Evolutionary conservation across 345 rosid species (phyloP).

Genomic region (Aegle marmelos): DNA sequence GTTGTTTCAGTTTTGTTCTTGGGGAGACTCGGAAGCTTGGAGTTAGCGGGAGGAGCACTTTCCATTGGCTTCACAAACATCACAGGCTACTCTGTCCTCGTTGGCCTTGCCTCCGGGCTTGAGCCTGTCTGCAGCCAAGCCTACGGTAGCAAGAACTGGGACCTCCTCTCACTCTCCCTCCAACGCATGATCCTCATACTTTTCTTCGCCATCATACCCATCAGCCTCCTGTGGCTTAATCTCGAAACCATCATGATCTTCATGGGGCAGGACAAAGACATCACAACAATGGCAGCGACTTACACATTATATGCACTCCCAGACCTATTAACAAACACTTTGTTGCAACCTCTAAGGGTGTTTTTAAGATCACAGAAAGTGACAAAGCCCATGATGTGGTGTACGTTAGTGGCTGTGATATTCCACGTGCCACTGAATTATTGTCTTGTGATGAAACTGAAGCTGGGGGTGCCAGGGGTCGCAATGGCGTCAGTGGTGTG

Average conservation of each 20-base stretch:
- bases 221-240: constrained; percentile 78
- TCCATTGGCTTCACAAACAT: constrained; percentile 97
- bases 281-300: constrained; percentile 82
- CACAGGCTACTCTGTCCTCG: constrained; percentile 93
- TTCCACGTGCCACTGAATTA: constrained; percentile 91
- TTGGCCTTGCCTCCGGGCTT: constrained; percentile 90
- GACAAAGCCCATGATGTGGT: constrained; percentile 97
- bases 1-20: constrained; percentile 87
- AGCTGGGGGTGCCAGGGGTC: constrained; percentile 86
- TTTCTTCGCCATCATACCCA: constrained; percentile 68
- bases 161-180: constrained; percentile 78
- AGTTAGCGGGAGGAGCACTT: constrained; percentile 95
- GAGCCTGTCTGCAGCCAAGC: constrained; percentile 99
- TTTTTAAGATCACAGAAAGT: constrained; percentile 83
- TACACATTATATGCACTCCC: constrained; percentile 86
- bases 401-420: constrained; percentile 66
- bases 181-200: constrained; percentile 87
- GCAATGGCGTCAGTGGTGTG: constrained; percentile 91
- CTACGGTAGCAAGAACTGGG: constrained; percentile 87
- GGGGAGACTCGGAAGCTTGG: constrained; percentile 88
- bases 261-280: constrained; percentile 78
- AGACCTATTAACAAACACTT: constrained; percentile 82
- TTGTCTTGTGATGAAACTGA: constrained; percentile 47
- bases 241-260: constrained; percentile 79
- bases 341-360: constrained; percentile 82